Evolutionary conservation across 2,329 filamentous ascomycete species (phyloP).

Genomic region (Claviceps sp.): DNA sequence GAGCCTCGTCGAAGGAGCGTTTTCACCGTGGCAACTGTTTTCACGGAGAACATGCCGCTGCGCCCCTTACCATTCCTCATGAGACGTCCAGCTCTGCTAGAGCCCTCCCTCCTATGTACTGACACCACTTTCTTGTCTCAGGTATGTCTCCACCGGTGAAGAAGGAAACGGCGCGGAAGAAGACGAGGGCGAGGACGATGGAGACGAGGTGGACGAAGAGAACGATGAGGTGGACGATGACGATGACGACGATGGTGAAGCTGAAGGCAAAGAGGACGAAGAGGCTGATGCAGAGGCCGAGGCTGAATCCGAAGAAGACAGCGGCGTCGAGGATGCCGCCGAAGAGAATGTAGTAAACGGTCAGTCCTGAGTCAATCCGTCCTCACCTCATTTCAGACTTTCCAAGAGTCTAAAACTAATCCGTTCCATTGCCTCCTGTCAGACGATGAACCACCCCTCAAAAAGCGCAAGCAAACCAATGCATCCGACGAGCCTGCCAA

Average conservation of each 20-base stretch:
- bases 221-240: slow-evolving; percentile 20
- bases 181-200: slow-evolving; percentile 25
- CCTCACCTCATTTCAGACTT: background rate
- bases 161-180: slow-evolving; percentile 27
- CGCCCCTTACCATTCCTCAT: background rate
- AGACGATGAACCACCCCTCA: slow-evolving; percentile 32
- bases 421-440: background rate
- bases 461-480: slow-evolving; percentile 36
- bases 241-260: slow-evolving; percentile 19
- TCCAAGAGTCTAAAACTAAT: background rate
- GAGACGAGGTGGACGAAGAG: slow-evolving; percentile 23
- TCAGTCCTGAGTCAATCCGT: slow-evolving; percentile 10
- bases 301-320: slow-evolving; percentile 11
- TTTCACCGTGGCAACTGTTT: background rate
- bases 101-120: background rate
- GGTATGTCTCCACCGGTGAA: slow-evolving; percentile 24
- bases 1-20: background rate
- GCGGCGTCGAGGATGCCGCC: slow-evolving; percentile 6
- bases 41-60: background rate
- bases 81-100: background rate
- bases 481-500: slow-evolving; percentile 17
- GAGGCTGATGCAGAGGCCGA: slow-evolving; percentile 8
- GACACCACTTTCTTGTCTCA: slow-evolving; percentile 7
- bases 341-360: slow-evolving; percentile 22
- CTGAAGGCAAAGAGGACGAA: slow-evolving; percentile 11